Conservation (phyloP, 768 basidiomycete genomes). For the Chalciporus piperatus region DNA sequence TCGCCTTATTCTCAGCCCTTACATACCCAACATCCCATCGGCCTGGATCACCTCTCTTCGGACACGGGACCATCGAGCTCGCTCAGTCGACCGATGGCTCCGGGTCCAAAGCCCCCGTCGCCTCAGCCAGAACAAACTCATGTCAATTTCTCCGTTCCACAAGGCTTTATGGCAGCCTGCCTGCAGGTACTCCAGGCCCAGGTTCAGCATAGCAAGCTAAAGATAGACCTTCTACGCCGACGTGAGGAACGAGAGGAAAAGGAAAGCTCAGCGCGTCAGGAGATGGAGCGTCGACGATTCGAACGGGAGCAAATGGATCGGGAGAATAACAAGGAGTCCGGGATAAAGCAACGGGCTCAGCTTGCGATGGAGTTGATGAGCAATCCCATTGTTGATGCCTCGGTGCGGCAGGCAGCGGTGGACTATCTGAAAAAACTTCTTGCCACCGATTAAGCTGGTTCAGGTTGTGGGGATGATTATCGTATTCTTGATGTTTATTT, state of each 20-base stretch:
- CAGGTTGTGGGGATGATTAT: conserved; percentile 4
- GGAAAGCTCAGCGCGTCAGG: conserved; percentile 49
- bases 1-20: conserved; percentile 21
- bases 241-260: conserved; percentile 69
- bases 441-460: conserved; percentile 29
- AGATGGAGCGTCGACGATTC: conserved; percentile 49
- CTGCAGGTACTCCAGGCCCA: conserved; percentile 64
- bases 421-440: conserved; percentile 74
- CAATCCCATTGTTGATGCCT: conserved; percentile 55
- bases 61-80: conserved; percentile 23
- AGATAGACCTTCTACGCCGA: conserved; percentile 64
- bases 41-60: conserved; percentile 14
- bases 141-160: conserved; percentile 51
- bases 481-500: background rate
- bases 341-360: conserved; percentile 59
- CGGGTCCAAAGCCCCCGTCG: conserved; percentile 9
- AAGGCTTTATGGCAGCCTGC: conserved; percentile 54
- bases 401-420: conserved; percentile 61
- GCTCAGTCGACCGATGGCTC: conserved; percentile 10
- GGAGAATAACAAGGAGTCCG: conserved; percentile 50
- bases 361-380: conserved; percentile 65
- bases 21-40: conserved; percentile 10
- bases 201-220: conserved; percentile 65
- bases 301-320: conserved; percentile 58
- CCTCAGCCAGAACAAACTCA: conserved; percentile 39